Percentiles rank a stretch among this genome's conserved stretches.
phyloP scores from a whole-genome alignment of 495 filamentous ascomycete genomes.

The Friedmanniomyces simplex region DNA sequence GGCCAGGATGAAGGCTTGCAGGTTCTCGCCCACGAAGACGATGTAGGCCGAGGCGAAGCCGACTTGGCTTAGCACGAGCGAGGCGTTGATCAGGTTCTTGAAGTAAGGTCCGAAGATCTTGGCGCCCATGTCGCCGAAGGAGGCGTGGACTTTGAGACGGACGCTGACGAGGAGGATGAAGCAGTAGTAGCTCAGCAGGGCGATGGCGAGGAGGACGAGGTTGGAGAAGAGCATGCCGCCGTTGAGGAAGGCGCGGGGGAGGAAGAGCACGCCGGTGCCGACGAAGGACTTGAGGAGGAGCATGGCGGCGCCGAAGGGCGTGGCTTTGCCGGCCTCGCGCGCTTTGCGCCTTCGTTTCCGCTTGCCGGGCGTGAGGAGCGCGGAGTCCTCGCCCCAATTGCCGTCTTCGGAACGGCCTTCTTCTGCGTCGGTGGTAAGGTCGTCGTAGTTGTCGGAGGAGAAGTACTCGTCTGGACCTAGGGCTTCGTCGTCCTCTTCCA shows the following conservation, averaged over 20 bases:
- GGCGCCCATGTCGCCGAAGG: slow-evolving; percentile 93
- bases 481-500: slow-evolving; percentile 80
- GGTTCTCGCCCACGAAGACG: slow-evolving; percentile 90
- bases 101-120: slow-evolving; percentile 85
- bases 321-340: slow-evolving; percentile 59
- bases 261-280: slow-evolving; percentile 92
- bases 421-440: slow-evolving; percentile 45
- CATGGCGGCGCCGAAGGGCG: slow-evolving; percentile 61
- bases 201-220: slow-evolving; percentile 73
- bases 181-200: slow-evolving; percentile 83
- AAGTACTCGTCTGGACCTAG: slow-evolving; percentile 78
- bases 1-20: slow-evolving; percentile 82
- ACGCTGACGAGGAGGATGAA: slow-evolving; percentile 88
- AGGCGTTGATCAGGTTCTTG: slow-evolving; percentile 73
- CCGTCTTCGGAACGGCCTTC: slow-evolving; percentile 43
- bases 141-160: slow-evolving; percentile 70
- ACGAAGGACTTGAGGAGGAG: slow-evolving; percentile 94
- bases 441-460: slow-evolving; percentile 53
- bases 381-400: slow-evolving; percentile 59
- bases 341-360: slow-evolving; percentile 61
- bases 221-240: slow-evolving; percentile 97
- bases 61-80: slow-evolving; percentile 87
- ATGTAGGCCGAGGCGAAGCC: slow-evolving; percentile 98
- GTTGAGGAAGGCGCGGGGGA: slow-evolving; percentile 86
- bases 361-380: slow-evolving; percentile 63